Conservation (phyloP, 495 filamentous ascomycete genomes). For the Xylaria telfairii region DNA sequence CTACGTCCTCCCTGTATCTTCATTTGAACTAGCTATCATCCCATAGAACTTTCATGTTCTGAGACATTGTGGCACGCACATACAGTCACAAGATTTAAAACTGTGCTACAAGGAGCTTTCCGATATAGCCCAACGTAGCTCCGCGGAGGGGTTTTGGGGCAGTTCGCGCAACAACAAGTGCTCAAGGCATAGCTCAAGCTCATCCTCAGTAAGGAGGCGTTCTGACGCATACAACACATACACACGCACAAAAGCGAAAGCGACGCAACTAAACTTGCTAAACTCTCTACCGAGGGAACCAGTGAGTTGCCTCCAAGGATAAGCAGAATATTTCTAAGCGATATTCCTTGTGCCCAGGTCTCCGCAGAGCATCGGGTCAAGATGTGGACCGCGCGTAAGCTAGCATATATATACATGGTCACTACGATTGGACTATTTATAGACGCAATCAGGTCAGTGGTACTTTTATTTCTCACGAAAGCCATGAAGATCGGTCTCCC, state of each 20-base stretch:
- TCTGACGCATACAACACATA: neutral
- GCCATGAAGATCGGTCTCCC: too few species aligned
- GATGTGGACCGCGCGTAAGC: neutral
- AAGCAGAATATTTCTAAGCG: neutral
- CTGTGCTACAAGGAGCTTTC: neutral
- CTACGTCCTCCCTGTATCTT: neutral
- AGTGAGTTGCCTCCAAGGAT: neutral
- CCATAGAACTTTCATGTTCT: neutral
- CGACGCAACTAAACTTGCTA: neutral
- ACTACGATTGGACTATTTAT: neutral
- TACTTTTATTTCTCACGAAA: too few species aligned
- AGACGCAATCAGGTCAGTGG: too few species aligned
- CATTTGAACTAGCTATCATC: neutral
- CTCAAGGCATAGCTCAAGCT: neutral
- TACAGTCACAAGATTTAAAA: neutral
- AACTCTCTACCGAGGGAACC: neutral
- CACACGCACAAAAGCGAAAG: neutral
- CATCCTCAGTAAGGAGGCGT: neutral
- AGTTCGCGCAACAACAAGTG: neutral
- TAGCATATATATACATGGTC: neutral
- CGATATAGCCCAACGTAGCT: neutral
- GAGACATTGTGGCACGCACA: neutral
- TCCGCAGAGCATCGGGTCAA: neutral
- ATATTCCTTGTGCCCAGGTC: neutral
- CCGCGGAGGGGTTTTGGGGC: neutral